A percentile compares a stretch with the other conserved stretches of the same genome.
Evolutionary conservation across 2,329 filamentous ascomycete species (phyloP).

Genomic region (Fusarium piperis): DNA sequence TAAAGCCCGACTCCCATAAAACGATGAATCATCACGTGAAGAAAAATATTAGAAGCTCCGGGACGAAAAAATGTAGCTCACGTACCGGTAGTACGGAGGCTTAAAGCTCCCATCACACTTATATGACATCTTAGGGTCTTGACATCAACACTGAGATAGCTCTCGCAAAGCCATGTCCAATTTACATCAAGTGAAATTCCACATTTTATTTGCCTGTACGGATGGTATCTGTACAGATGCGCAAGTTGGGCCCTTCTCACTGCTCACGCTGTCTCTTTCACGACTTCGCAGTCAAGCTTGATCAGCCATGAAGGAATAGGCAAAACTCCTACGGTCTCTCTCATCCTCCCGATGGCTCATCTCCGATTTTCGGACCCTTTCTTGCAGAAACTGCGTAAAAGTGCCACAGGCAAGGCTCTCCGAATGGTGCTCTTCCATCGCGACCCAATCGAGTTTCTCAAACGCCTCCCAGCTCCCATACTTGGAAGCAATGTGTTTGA

Average conservation of each 20-base stretch:
- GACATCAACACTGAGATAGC: no score
- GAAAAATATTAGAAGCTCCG: no score
- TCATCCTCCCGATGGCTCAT: background rate
- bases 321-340: constrained; percentile 7
- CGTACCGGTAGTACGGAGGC: no score
- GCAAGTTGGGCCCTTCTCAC: background rate
- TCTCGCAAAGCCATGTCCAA: no score
- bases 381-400: constrained; percentile 17
- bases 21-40: no score
- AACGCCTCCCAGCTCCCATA: constrained; percentile 31
- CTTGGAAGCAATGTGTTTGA: constrained; percentile 12
- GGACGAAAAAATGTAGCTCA: no score
- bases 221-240: no score
- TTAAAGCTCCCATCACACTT: no score
- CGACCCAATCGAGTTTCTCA: constrained; percentile 20
- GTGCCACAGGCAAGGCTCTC: constrained; percentile 3
- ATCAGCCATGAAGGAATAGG: constrained; percentile 5
- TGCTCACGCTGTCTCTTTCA: background rate
- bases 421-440: constrained; percentile 4
- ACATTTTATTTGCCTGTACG: no score
- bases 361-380: background rate
- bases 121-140: no score
- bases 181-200: no score
- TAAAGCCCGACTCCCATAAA: no score
- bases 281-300: background rate